phyloP scores from a whole-genome alignment of 2,329 filamentous ascomycete genomes.

The Calonectria pseudoturangicola region DNA sequence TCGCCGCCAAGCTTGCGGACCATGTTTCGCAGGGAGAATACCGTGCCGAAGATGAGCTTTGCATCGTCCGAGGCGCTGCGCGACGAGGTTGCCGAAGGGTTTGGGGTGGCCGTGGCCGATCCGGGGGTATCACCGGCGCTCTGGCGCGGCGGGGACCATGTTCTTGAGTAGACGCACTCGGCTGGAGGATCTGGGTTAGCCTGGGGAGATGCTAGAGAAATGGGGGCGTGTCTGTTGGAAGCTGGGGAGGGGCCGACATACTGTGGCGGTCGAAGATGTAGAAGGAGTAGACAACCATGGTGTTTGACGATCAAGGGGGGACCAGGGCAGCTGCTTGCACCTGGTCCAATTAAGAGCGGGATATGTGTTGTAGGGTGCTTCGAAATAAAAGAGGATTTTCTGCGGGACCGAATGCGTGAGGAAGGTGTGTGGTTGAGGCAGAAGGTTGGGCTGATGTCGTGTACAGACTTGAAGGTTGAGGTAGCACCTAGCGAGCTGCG shows the following conservation, averaged over 20 bases:
- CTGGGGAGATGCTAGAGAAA: background rate
- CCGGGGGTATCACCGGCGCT: constrained; percentile 63
- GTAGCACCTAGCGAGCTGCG: constrained; percentile 14
- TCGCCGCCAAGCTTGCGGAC: constrained; percentile 94
- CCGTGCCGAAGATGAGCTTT: constrained; percentile 96
- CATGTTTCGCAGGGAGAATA: constrained; percentile 98
- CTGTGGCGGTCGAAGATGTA: constrained; percentile 99
- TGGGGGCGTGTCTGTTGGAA: constrained; percentile 2
- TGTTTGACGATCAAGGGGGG: constrained; percentile 50
- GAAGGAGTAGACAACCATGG: constrained; percentile 96
- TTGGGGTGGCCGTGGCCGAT: constrained; percentile 59
- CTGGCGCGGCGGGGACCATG: constrained; percentile 78
- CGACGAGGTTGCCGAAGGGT: constrained; percentile 46
- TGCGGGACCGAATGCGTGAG: background rate
- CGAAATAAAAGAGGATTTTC: background rate
- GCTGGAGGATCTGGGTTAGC: constrained; percentile 72
- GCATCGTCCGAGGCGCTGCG: constrained; percentile 82
- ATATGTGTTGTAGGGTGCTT: background rate
- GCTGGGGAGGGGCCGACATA: constrained; percentile 66
- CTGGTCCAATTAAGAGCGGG: background rate
- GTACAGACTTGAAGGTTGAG: background rate
- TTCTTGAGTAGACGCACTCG: constrained; percentile 96
- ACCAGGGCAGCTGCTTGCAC: constrained; percentile 11
- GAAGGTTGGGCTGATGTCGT: background rate
- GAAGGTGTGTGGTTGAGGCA: background rate